Conservation (phyloP, 306 rosid species). For the Cyclanthera cordifolia region DNA sequence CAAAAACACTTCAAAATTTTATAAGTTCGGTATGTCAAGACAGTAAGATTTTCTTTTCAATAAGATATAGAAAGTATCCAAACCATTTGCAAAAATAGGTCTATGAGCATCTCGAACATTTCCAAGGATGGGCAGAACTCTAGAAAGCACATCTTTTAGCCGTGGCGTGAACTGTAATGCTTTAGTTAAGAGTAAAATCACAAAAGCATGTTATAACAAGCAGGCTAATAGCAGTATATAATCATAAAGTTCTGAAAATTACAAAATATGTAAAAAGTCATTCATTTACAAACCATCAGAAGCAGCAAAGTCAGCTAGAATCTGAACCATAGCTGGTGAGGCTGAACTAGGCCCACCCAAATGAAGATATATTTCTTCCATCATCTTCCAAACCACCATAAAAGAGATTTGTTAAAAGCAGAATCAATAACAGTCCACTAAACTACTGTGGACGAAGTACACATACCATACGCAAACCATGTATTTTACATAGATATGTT, state of each 20-base stretch:
- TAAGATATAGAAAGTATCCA: conserved; percentile 20
- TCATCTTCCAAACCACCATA: conserved; percentile 57
- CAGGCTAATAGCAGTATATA: background rate
- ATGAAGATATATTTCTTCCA: conserved; percentile 88
- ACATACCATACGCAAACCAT: background rate
- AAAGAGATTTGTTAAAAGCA: background rate
- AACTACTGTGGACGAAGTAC: background rate
- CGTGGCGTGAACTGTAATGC: conserved; percentile 84
- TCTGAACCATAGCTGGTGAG: conserved; percentile 80
- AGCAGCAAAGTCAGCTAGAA: conserved; percentile 81
- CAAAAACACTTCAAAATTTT: background rate
- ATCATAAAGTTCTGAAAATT: background rate
- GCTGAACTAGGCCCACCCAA: conserved; percentile 75
- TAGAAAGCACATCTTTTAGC: conserved; percentile 82
- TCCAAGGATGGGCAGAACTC: conserved; percentile 88
- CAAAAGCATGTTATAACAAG: conserved; percentile 14
- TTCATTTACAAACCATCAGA: conserved; percentile 54
- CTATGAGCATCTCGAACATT: conserved; percentile 76
- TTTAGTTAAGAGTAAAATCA: conserved; percentile 30
- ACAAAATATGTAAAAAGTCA: background rate
- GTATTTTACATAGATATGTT: background rate
- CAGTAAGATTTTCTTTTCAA: conserved; percentile 9
- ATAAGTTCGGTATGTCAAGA: background rate
- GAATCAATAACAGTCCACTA: background rate
- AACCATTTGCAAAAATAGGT: conserved; percentile 86